Base-by-base conservation (phyloP, 225 moss, liverwort and hornwort genomes). In the Bryoerythrophyllum caledonicum region DNA sequence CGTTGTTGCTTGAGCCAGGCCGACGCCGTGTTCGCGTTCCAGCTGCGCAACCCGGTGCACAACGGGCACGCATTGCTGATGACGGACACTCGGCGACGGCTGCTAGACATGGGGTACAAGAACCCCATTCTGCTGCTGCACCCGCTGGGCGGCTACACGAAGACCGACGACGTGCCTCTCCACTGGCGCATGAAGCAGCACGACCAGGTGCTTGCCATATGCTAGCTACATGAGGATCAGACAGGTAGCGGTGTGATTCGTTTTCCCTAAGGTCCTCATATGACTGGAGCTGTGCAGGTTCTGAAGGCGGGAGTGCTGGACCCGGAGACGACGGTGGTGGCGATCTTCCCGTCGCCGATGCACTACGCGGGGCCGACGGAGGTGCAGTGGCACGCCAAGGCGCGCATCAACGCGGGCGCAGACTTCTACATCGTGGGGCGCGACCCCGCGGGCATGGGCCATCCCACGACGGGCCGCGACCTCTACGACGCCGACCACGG, bases 111-210 rank as follows among this genome's bases (percentile, higher is more conserved):
- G 99, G 99, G 99, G 14, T 95, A 84, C 77, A 88, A 93, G 76
- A 99, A 99, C 63, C 95, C 99, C 7, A 72, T 99, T 61, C 75
- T 99, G 49, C 78, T 99, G 25, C 78, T 99, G 61, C 99, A 99
- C 51, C 99, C 99, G 2, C 70, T 95, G 68, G 95, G 99, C 16
- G 99, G 99, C 53, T 99, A 84, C 62, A 94, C 94, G 2, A 99
- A 99, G 79, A 86, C 83, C 13, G 99, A 99, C 52, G 99, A 99
- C 34, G 99, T 99, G 27, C 99, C 99, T 43, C 77, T 99, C 12
- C 85, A 91, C 8, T 95, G 99, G 99, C 91, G 99, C 67, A 99
- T 99, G 99, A 95, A 95, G 72, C 99, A 99, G 74, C 99, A 99
- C 56, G 95, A 89, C 72, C 80, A 97, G 94, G 1, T 48, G 48